These are phyloP conservation scores for Macaranga tanarius DNA, from an alignment of 441 rosid species.

Conservation along the genomic window DNA sequence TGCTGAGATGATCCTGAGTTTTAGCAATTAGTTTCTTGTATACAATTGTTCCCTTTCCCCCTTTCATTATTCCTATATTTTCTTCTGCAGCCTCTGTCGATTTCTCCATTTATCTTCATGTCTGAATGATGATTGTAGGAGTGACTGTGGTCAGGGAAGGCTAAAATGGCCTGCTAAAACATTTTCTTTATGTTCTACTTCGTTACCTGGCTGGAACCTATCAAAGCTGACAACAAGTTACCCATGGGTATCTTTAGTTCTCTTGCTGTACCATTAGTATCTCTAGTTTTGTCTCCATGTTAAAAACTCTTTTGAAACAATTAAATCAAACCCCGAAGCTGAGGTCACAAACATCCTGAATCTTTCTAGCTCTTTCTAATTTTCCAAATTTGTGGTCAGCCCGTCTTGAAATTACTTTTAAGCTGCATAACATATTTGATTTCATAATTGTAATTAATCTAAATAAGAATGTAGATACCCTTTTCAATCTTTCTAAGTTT, in stretches of 20 bases:
- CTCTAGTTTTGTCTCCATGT: too few species aligned
- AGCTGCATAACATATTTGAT: neutral
- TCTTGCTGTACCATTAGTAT: neutral
- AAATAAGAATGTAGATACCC: neutral
- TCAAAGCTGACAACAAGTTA: too few species aligned
- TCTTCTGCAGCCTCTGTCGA: neutral
- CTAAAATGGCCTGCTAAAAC: neutral
- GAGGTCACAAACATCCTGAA: neutral
- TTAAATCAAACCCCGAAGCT: too few species aligned
- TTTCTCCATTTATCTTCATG: neutral
- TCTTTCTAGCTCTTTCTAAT: neutral
- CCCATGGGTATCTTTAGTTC: too few species aligned
- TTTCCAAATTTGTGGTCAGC: neutral
- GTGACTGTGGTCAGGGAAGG: neutral
- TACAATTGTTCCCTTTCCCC: neutral
- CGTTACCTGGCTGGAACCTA: too few species aligned
- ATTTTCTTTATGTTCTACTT: too few species aligned
- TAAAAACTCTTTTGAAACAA: too few species aligned
- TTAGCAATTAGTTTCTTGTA: neutral
- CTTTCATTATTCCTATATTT: neutral
- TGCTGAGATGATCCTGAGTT: neutral
- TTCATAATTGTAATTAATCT: neutral
- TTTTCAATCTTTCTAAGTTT: neutral
- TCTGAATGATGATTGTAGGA: neutral
- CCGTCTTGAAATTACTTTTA: neutral